Percentiles rank a stretch among this genome's conserved stretches.
These are phyloP conservation scores for Lasiodiplodia citricola DNA, from an alignment of 2,329 filamentous ascomycete genomes.

Conservation along the genomic window DNA sequence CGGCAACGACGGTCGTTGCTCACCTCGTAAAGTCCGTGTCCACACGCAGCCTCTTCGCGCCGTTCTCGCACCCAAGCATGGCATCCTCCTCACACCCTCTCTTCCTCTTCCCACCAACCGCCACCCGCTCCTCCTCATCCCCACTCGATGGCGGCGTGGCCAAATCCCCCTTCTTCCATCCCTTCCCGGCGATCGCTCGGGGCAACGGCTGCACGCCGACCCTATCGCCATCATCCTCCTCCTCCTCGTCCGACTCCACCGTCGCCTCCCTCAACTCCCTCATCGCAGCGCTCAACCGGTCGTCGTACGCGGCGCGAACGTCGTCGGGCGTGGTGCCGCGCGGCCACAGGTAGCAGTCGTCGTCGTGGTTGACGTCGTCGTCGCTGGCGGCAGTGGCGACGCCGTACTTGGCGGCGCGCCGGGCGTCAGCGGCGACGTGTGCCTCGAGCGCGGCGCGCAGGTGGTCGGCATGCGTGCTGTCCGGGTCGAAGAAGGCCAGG, in stretches of 20 bases:
- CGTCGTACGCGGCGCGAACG: neutral
- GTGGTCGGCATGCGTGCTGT: neutral
- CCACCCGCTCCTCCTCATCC: neutral
- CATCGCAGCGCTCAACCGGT: neutral
- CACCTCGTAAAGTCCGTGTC: neutral
- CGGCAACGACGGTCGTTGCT: neutral
- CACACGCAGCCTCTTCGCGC: neutral
- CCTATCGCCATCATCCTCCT: neutral
- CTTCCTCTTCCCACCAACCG: neutral
- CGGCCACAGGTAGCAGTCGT: neutral
- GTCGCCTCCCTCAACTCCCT: conserved; percentile 10
- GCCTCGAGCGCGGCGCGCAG: neutral
- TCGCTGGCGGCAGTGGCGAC: neutral
- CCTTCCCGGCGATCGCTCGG: neutral
- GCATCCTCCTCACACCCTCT: neutral
- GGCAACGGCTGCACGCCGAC: neutral
- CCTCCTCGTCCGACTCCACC: neutral
- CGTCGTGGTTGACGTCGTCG: neutral
- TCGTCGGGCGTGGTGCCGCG: conserved; percentile 12
- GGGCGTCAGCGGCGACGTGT: neutral
- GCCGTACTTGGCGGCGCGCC: conserved; percentile 9
- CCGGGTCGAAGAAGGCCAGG: conserved; percentile 14
- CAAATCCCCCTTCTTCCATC: neutral
- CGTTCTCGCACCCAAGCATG: neutral
- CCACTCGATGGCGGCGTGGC: conserved; percentile 6